Percentiles rank a stretch among this genome's conserved stretches.
Evolutionary conservation across 768 basidiomycete genomes (phyloP).

Genomic region (Mycena pura): DNA sequence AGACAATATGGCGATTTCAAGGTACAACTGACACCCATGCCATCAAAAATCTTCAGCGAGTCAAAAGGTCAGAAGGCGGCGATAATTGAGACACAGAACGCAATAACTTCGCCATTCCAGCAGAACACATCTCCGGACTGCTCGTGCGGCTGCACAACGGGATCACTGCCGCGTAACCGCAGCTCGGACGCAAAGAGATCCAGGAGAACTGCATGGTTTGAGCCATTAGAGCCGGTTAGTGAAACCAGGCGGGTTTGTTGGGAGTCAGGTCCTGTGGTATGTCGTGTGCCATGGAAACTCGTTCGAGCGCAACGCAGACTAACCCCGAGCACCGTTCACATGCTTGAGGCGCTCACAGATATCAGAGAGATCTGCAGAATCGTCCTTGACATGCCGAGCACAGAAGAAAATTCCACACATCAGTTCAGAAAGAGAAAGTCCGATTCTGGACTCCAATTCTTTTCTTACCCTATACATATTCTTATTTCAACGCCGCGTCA

Average conservation of each 20-base stretch:
- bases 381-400: slow-evolving; percentile 34
- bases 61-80: background rate
- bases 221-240: slow-evolving; percentile 18
- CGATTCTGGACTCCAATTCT: slow-evolving; percentile 14
- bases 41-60: slow-evolving; percentile 73
- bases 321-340: slow-evolving; percentile 69
- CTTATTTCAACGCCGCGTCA: no score
- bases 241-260: slow-evolving; percentile 43
- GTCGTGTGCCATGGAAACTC: slow-evolving; percentile 5
- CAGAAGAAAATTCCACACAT: slow-evolving; percentile 81
- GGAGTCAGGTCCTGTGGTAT: slow-evolving; percentile 69
- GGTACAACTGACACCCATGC: slow-evolving; percentile 62
- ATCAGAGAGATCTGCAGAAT: slow-evolving; percentile 31
- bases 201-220: slow-evolving; percentile 33
- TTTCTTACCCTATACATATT: background rate
- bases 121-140: slow-evolving; percentile 67
- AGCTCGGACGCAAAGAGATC: slow-evolving; percentile 80
- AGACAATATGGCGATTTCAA: background rate
- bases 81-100: background rate
- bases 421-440: slow-evolving; percentile 16
- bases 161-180: slow-evolving; percentile 64
- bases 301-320: slow-evolving; percentile 19
- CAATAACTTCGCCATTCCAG: slow-evolving; percentile 84
- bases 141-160: slow-evolving; percentile 74
- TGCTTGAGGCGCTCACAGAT: slow-evolving; percentile 44